A percentile compares a stretch with the other conserved stretches of the same genome.
Evolutionary conservation across 2,329 filamentous ascomycete genomes (phyloP).

Genomic region (Trichophyton mentagrophytes): DNA sequence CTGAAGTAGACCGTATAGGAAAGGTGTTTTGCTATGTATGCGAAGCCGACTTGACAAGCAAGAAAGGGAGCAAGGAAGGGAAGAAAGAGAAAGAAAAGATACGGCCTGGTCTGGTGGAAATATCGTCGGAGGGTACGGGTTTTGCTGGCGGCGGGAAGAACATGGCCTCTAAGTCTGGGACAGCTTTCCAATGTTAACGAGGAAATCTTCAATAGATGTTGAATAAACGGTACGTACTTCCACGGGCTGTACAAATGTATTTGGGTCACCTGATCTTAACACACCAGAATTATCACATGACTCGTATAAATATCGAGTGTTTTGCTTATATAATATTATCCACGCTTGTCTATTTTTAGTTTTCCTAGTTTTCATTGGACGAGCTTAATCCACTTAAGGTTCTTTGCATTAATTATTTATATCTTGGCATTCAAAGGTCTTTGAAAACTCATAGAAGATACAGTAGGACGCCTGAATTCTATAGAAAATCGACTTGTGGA

Average conservation of each 20-base stretch:
- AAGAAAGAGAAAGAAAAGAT: constrained; percentile 45
- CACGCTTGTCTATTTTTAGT: background rate
- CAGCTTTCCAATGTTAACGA: constrained; percentile 69
- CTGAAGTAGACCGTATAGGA: constrained; percentile 35
- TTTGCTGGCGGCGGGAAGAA: constrained; percentile 81
- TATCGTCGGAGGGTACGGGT: constrained; percentile 78
- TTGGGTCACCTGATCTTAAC: too few relatives aligned
- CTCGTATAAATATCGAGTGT: too few relatives aligned
- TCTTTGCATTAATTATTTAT: too few relatives aligned
- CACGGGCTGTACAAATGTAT: too few relatives aligned
- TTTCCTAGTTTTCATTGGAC: background rate
- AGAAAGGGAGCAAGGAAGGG: constrained; percentile 28
- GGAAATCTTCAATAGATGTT: background rate
- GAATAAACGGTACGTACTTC: background rate
- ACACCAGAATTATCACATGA: too few relatives aligned
- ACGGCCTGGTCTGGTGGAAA: constrained; percentile 60
- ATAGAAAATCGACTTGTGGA: too few relatives aligned
- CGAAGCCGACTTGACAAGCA: constrained; percentile 55
- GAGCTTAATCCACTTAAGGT: background rate
- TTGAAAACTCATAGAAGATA: too few relatives aligned
- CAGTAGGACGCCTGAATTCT: too few relatives aligned
- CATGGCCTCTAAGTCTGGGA: constrained; percentile 62
- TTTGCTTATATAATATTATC: too few relatives aligned
- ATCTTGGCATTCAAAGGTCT: too few relatives aligned
- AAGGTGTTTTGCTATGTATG: constrained; percentile 71